Evolutionary conservation across 2,329 filamentous ascomycete genomes (phyloP).

Genomic region (Podosphaera leucotricha): DNA sequence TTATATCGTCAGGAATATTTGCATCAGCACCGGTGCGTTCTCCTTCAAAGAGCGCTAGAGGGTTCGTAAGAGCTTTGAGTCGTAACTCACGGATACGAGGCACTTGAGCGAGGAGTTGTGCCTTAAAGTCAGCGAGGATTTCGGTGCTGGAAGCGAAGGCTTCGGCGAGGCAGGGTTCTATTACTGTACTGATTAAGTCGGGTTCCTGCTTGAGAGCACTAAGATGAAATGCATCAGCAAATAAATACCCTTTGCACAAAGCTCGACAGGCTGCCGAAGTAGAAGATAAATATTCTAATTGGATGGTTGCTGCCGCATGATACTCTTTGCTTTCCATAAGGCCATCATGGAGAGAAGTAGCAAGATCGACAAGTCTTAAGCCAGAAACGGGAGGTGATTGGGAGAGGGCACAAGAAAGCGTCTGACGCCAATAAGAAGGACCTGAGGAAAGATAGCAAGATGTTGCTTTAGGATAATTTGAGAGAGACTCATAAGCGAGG

Average conservation of each 20-base stretch:
- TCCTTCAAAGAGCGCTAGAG: conserved; percentile 71
- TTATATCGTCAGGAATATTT: conserved; percentile 80
- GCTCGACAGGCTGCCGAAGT: conserved; percentile 45
- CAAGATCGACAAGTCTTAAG: conserved; percentile 40
- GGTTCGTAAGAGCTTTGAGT: conserved; percentile 58
- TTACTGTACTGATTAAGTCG: conserved; percentile 36
- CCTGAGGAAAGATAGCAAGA: conserved; percentile 66
- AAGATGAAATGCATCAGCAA: conserved; percentile 70
- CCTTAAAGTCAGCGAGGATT: conserved; percentile 78
- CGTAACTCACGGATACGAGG: conserved; percentile 69
- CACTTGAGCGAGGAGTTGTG: conserved; percentile 62
- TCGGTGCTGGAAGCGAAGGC: conserved; percentile 66
- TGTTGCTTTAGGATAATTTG: conserved; percentile 49
- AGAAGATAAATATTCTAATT: conserved; percentile 59
- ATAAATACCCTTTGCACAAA: conserved; percentile 70
- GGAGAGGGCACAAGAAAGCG: conserved; percentile 54
- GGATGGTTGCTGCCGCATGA: conserved; percentile 51
- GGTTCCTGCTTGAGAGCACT: conserved; percentile 33
- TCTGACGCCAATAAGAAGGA: conserved; percentile 63
- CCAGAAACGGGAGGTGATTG: conserved; percentile 34
- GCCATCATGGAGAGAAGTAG: conserved; percentile 51
- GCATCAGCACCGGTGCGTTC: conserved; percentile 31
- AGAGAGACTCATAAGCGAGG: conserved; percentile 71
- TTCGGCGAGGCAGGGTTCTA: conserved; percentile 63
- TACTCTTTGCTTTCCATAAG: conserved; percentile 72